Percentiles rank a stretch among this genome's conserved stretches.
Evolutionary conservation across 1,284 basidiomycete genomes (phyloP).

Genomic region (Mrakiaceae sp.): DNA sequence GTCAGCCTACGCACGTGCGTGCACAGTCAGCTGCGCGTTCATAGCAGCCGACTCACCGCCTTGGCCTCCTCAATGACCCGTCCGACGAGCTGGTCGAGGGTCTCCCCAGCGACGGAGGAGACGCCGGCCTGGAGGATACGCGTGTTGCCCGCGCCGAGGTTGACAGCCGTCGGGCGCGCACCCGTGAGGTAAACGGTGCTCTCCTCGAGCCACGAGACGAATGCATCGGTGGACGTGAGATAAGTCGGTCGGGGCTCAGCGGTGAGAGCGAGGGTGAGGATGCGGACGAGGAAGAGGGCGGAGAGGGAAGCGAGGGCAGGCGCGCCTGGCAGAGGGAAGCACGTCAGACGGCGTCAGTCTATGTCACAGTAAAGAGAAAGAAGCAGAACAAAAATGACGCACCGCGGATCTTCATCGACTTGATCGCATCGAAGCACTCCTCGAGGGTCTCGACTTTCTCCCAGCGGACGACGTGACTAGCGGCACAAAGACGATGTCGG

Average conservation of each 20-base stretch:
- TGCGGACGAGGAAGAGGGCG: slow-evolving; percentile 54
- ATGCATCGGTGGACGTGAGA: slow-evolving; percentile 40
- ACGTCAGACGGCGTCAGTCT: background rate
- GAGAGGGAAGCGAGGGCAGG: slow-evolving; percentile 89
- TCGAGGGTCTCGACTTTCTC: slow-evolving; percentile 58
- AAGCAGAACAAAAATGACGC: background rate
- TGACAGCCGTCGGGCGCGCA: slow-evolving; percentile 87
- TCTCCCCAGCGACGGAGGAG: slow-evolving; percentile 25
- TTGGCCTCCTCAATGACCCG: slow-evolving; percentile 52
- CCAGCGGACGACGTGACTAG: slow-evolving; percentile 57
- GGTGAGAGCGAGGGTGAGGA: slow-evolving; percentile 40
- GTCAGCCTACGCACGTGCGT: too few species aligned
- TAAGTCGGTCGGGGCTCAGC: slow-evolving; percentile 40
- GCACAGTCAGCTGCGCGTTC: too few species aligned
- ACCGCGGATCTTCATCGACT: slow-evolving; percentile 65
- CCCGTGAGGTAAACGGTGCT: slow-evolving; percentile 63
- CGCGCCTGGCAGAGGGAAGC: slow-evolving; percentile 48
- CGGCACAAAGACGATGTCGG: background rate
- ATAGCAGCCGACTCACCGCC: background rate
- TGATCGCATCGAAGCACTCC: slow-evolving; percentile 80
- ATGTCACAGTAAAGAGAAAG: background rate
- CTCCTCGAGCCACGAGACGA: slow-evolving; percentile 46
- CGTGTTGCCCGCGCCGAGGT: slow-evolving; percentile 69
- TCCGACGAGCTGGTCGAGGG: slow-evolving; percentile 39
- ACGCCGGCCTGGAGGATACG: slow-evolving; percentile 43